Evolutionary conservation across 129 eudicot genomes (phyloP).

Genomic region (Pittosporum tobira): DNA sequence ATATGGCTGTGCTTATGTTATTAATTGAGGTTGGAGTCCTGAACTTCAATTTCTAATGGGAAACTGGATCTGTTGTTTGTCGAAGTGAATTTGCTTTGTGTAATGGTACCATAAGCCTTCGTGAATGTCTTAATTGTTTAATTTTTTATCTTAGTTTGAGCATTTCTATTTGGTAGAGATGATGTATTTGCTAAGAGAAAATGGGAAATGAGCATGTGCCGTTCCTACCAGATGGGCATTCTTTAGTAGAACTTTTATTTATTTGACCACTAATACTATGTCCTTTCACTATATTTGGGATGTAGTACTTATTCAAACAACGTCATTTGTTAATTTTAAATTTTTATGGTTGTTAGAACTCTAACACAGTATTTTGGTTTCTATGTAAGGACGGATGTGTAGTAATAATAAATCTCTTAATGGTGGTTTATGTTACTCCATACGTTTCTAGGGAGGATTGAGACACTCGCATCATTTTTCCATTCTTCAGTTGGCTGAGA

Average conservation of each 20-base stretch:
- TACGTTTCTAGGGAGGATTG: neutral
- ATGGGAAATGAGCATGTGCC: too few species aligned
- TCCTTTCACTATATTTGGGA: too few species aligned
- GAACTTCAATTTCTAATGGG: neutral
- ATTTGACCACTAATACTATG: too few species aligned
- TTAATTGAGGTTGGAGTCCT: neutral
- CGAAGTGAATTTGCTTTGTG: neutral
- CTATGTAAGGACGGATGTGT: neutral
- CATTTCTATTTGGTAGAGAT: neutral
- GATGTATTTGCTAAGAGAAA: neutral
- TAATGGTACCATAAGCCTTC: neutral
- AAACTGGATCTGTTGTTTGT: neutral
- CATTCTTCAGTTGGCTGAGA: neutral
- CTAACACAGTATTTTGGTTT: neutral
- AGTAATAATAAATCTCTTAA: neutral
- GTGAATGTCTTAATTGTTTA: neutral
- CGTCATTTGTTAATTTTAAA: too few species aligned
- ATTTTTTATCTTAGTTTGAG: neutral
- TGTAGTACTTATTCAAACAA: too few species aligned
- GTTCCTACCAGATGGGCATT: too few species aligned
- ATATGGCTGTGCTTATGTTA: neutral
- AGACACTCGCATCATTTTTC: neutral
- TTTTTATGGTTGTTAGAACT: too few species aligned
- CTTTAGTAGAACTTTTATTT: conserved; percentile 1
- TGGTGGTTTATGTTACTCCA: conserved; percentile 1